Evolutionary conservation across 1,139 yeast species (phyloP).

Genomic region (Suhomyces bolitotheri): DNA sequence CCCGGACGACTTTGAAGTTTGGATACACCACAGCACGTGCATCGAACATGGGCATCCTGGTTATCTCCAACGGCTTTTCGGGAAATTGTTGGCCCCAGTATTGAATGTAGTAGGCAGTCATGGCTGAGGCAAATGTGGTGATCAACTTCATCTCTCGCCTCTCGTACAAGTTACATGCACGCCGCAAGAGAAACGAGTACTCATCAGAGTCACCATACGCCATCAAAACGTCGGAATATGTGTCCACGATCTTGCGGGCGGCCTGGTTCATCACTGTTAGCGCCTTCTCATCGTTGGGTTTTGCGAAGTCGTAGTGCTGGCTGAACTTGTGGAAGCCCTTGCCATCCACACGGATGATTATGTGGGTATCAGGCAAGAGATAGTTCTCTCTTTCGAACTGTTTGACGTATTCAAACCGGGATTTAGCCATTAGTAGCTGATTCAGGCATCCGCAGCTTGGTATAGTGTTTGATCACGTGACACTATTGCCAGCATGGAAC

Average conservation of each 20-base stretch:
- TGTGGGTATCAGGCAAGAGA: conserved; percentile 76
- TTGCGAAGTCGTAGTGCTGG: conserved; percentile 65
- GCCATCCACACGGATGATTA: conserved; percentile 88
- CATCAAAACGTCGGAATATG: conserved; percentile 68
- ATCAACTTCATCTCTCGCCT: conserved; percentile 78
- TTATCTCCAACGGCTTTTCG: conserved; percentile 34
- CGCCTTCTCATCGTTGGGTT: conserved; percentile 86
- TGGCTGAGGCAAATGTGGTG: conserved; percentile 78
- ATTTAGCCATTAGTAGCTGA: conserved; percentile 23
- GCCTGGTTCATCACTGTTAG: conserved; percentile 77
- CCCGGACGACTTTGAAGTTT: conserved; percentile 56
- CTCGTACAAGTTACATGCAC: conserved; percentile 67
- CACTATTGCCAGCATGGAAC: too few relatives aligned
- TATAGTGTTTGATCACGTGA: too few relatives aligned
- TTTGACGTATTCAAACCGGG: conserved; percentile 68
- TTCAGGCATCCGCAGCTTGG: too few relatives aligned
- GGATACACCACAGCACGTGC: conserved; percentile 91
- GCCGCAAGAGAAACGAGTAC: conserved; percentile 74
- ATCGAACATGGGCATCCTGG: conserved; percentile 80
- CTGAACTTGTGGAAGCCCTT: conserved; percentile 91
- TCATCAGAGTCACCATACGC: conserved; percentile 98
- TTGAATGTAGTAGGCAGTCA: conserved; percentile 71
- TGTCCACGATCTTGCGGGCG: conserved; percentile 63
- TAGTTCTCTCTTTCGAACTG: conserved; percentile 73
- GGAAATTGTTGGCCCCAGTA: conserved; percentile 68